Conservation (phyloP, 768 basidiomycete genomes). For the Boletus insuetus region DNA sequence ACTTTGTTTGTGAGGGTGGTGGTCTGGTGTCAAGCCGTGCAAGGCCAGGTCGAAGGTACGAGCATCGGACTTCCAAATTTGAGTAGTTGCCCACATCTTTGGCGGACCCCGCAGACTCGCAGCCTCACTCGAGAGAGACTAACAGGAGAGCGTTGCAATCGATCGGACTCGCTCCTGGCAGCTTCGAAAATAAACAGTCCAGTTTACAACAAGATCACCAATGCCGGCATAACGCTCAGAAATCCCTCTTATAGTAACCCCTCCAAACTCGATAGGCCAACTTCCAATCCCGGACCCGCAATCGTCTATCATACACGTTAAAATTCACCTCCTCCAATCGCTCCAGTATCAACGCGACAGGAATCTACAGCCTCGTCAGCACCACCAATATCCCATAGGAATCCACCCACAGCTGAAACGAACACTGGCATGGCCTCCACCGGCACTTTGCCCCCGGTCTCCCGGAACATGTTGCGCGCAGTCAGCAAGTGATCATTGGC, state of each 20-base stretch:
- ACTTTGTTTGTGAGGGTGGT: slow-evolving; percentile 35
- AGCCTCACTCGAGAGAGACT: not conserved
- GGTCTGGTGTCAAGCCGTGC: slow-evolving; percentile 34
- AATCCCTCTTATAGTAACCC: slow-evolving; percentile 43
- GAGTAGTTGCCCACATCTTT: slow-evolving; percentile 25
- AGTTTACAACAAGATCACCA: slow-evolving; percentile 17
- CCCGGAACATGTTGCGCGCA: slow-evolving; percentile 66
- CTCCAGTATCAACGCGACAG: slow-evolving; percentile 60
- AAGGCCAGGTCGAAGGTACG: slow-evolving; percentile 25
- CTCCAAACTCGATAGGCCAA: slow-evolving; percentile 72
- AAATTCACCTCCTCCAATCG: slow-evolving; percentile 70
- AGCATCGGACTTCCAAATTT: slow-evolving; percentile 38
- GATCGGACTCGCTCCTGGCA: not conserved
- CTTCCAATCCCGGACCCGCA: slow-evolving; percentile 73
- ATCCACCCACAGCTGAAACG: slow-evolving; percentile 58
- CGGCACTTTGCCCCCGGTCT: slow-evolving; percentile 53
- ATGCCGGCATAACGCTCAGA: slow-evolving; percentile 35
- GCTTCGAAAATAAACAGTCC: not conserved
- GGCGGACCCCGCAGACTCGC: slow-evolving; percentile 31
- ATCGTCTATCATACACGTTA: slow-evolving; percentile 61
- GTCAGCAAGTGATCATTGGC: slow-evolving; percentile 80
- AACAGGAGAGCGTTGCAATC: too few species aligned
- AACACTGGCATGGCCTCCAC: slow-evolving; percentile 66
- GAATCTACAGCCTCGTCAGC: slow-evolving; percentile 45
- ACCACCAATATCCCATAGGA: not conserved